phyloP scores from a whole-genome alignment of 2,329 filamentous ascomycete genomes.

The Thelonectria discophora region DNA sequence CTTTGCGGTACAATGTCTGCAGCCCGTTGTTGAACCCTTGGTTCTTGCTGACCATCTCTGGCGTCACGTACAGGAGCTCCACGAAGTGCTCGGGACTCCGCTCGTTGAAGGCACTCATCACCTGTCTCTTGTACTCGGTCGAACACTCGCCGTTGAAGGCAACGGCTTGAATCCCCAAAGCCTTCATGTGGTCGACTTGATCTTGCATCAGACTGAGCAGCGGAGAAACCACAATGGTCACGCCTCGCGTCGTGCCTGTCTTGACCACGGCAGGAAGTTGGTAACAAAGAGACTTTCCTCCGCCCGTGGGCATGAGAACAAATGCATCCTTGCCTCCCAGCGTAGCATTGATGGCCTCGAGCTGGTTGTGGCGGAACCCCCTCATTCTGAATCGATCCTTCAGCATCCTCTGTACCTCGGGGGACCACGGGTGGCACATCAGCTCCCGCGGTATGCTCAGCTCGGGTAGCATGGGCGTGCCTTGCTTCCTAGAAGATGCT shows the following conservation, averaged over 20 bases:
- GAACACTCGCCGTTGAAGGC: conserved; percentile 82
- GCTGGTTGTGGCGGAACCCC: conserved; percentile 89
- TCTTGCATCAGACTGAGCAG: conserved; percentile 97
- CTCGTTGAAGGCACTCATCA: conserved; percentile 71
- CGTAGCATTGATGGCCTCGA: conserved; percentile 96
- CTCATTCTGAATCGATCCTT: conserved; percentile 84
- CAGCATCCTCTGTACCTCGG: conserved; percentile 82
- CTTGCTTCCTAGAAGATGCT: conserved; percentile 45
- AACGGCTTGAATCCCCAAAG: conserved; percentile 79
- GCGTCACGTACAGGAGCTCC: conserved; percentile 92
- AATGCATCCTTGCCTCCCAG: conserved; percentile 89
- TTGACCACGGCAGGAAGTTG: conserved; percentile 88
- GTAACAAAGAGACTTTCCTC: conserved; percentile 96
- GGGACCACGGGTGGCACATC: conserved; percentile 82
- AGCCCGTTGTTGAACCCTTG: conserved; percentile 72
- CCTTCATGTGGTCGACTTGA: conserved; percentile 84
- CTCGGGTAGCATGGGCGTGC: conserved; percentile 35
- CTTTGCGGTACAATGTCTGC: conserved; percentile 70
- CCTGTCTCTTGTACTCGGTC: conserved; percentile 67
- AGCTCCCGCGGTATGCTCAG: conserved; percentile 58
- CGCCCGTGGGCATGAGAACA: conserved; percentile 96
- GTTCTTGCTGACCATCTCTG: conserved; percentile 94
- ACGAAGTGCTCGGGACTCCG: conserved; percentile 77
- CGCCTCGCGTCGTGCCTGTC: conserved; percentile 81
- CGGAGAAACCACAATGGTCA: conserved; percentile 95